phyloP scores from a whole-genome alignment of 257 asterid species.

The Jacaranda mimosifolia region DNA sequence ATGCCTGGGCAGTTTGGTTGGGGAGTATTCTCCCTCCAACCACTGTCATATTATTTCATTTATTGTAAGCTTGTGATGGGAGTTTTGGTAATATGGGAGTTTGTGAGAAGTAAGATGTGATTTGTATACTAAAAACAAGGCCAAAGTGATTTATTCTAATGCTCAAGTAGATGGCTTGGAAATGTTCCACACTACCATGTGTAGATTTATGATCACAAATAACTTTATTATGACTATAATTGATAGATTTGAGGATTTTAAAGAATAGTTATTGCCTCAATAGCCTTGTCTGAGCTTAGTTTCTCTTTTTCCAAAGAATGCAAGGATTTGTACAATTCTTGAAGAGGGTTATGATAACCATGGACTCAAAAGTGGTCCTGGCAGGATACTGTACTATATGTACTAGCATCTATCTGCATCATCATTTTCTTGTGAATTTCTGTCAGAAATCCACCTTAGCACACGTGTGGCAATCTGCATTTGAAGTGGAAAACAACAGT shows the following conservation, averaged over 20 bases:
- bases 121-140: conserved; percentile 24
- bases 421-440: too few species aligned
- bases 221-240: too few species aligned
- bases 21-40: conserved; percentile 45
- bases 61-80: conserved; percentile 50
- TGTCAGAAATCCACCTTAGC: not conserved
- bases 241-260: too few species aligned
- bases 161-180: conserved; percentile 30
- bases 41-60: conserved; percentile 51
- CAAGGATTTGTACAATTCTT: too few species aligned
- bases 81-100: conserved; percentile 42
- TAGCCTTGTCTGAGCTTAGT: not conserved
- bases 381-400: too few species aligned
- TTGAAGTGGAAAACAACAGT: not conserved
- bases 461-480: conserved; percentile 17
- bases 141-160: conserved; percentile 21
- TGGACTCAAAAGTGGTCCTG: too few species aligned
- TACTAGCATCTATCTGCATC: too few species aligned
- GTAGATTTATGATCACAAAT: not conserved
- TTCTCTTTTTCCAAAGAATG: too few species aligned
- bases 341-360: too few species aligned
- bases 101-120: conserved; percentile 35
- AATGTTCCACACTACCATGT: conserved; percentile 9
- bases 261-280: too few species aligned
- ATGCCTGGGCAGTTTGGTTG: conserved; percentile 43